Conservation (phyloP, 495 filamentous ascomycete species). For the Aspergillus affinis region DNA sequence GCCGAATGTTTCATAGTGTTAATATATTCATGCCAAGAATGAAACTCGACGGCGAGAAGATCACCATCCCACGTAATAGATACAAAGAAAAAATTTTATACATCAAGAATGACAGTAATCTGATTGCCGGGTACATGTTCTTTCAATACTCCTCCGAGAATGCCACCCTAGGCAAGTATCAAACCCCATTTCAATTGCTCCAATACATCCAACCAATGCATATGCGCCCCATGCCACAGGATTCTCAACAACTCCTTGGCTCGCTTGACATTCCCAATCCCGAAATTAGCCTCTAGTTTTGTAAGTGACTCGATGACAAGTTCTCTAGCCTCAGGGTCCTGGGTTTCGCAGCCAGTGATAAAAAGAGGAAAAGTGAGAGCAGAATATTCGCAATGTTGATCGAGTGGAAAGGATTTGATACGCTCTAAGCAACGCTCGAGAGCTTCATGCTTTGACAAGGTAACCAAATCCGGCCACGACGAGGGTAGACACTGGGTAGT, state of each 20-base stretch:
- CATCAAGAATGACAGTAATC: not conserved
- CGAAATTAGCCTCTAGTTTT: conserved; percentile 40
- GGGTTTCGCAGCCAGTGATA: conserved; percentile 40
- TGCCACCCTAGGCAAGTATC: conserved; percentile 29
- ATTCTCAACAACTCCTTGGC: conserved; percentile 40
- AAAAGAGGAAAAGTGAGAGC: conserved; percentile 47
- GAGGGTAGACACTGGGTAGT: not conserved
- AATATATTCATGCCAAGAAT: not conserved
- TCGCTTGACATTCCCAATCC: conserved; percentile 42
- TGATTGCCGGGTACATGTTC: not conserved
- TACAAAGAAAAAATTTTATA: not conserved
- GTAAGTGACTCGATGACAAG: conserved; percentile 30
- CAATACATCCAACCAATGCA: conserved; percentile 44
- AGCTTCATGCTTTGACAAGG: conserved; percentile 31
- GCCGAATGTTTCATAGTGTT: not conserved
- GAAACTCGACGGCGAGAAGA: not conserved
- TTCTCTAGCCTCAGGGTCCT: conserved; percentile 24
- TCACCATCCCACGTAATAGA: not conserved
- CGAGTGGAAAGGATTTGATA: conserved; percentile 30
- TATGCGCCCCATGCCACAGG: conserved; percentile 30
- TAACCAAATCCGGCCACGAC: conserved; percentile 21
- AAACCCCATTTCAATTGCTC: conserved; percentile 45
- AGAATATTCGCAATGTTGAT: conserved; percentile 44
- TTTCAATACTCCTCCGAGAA: not conserved
- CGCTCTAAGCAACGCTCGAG: conserved; percentile 31